Evolutionary conservation across 345 rosid genomes (phyloP).

Genomic region (Combretum micranthum): DNA sequence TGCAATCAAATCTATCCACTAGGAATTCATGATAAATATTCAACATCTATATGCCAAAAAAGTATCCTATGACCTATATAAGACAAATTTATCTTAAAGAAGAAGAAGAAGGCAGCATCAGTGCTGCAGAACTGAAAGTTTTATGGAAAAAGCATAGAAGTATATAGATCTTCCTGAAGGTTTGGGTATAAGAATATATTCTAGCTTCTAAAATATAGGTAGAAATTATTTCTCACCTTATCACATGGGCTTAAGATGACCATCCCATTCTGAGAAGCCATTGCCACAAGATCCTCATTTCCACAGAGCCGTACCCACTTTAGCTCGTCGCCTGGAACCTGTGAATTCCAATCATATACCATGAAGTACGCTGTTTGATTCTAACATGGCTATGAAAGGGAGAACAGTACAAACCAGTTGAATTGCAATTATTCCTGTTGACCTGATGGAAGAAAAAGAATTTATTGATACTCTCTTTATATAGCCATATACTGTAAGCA

Average conservation of each 20-base stretch:
- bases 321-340: conserved; percentile 93
- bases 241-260: conserved; percentile 78
- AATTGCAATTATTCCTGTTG: conserved; percentile 95
- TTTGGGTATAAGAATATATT: neutral
- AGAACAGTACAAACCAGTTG: conserved; percentile 60
- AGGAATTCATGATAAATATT: no score
- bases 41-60: no score
- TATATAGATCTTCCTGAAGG: no score
- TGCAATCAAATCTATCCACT: no score
- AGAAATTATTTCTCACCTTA: conserved; percentile 38
- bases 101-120: no score
- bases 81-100: no score
- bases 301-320: conserved; percentile 91
- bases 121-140: no score
- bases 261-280: conserved; percentile 97
- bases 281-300: conserved; percentile 83
- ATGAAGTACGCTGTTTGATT: neutral
- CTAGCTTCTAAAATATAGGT: neutral
- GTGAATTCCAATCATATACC: conserved; percentile 15
- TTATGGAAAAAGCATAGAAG: no score
- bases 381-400: neutral
- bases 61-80: no score
- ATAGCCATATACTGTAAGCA: conserved; percentile 95
- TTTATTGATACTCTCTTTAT: conserved; percentile 91
- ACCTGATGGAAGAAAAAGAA: conserved; percentile 75